Evolutionary conservation across 257 asterid genomes (phyloP).

Genomic region (Nicotiana benthamiana): DNA sequence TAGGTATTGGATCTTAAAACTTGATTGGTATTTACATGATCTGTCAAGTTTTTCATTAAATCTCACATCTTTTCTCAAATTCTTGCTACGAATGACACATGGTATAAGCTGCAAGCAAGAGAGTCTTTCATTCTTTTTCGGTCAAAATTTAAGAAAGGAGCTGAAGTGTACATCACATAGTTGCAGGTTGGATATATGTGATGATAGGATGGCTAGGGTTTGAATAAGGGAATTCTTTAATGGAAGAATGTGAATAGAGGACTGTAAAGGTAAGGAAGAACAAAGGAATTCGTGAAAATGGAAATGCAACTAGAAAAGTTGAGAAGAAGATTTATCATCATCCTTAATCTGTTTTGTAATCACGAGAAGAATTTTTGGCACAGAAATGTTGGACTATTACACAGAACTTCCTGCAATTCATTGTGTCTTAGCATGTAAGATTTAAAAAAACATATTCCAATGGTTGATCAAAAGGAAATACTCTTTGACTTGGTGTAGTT

Average conservation of each 20-base stretch:
- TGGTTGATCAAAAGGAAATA: neutral
- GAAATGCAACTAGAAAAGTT: neutral
- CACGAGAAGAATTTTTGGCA: neutral
- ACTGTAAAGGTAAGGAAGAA: neutral
- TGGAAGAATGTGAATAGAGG: neutral
- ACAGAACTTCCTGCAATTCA: neutral
- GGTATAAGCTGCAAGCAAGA: neutral
- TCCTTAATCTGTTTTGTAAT: neutral
- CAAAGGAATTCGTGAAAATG: neutral
- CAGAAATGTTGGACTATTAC: neutral
- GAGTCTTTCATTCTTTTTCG: neutral
- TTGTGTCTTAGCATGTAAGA: neutral
- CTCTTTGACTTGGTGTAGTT: neutral
- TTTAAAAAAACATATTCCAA: constrained; percentile 11
- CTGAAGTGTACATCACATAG: neutral
- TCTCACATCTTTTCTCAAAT: neutral
- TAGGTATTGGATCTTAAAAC: constrained; percentile 37
- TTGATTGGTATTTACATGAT: neutral
- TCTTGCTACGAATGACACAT: neutral
- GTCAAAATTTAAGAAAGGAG: neutral
- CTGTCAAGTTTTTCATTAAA: neutral
- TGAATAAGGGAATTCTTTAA: neutral
- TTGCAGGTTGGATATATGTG: neutral
- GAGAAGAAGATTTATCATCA: neutral
- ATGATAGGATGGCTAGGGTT: neutral